A percentile compares a stretch with the other conserved stretches of the same genome.
Conservation (phyloP, 306 rosid genomes). For the Dryas alaskensis region DNA sequence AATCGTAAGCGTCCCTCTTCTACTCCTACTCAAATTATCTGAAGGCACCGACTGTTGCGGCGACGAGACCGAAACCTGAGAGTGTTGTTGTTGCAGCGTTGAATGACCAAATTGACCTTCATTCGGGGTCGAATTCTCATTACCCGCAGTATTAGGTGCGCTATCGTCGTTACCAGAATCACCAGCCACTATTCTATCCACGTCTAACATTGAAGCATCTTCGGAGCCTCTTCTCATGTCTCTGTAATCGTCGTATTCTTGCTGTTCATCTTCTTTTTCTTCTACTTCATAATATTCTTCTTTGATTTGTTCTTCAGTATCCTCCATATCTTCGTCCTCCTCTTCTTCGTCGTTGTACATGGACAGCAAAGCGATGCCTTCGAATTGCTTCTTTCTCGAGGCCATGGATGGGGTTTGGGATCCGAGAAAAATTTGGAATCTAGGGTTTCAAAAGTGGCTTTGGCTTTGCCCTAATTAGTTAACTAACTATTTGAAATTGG, state of each 20-base stretch:
- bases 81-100: constrained; percentile 31
- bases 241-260: constrained; percentile 15
- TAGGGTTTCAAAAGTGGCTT: constrained; percentile 1
- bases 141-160: constrained; percentile 14
- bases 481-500: background rate
- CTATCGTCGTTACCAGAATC: constrained; percentile 40
- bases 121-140: constrained; percentile 35
- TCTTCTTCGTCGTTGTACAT: constrained; percentile 69
- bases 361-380: constrained; percentile 74
- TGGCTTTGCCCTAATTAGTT: background rate
- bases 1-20: constrained; percentile 63
- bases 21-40: constrained; percentile 22
- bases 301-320: constrained; percentile 31
- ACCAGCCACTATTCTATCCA: constrained; percentile 24
- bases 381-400: constrained; percentile 64
- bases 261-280: constrained; percentile 20
- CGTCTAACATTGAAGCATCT: constrained; percentile 37
- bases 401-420: constrained; percentile 47
- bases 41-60: constrained; percentile 33
- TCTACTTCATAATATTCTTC: background rate
- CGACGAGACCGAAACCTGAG: constrained; percentile 21
- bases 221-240: constrained; percentile 37
- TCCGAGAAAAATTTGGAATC: background rate
- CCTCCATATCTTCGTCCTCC: constrained; percentile 55
- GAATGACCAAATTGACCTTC: constrained; percentile 39